Percentiles rank a stretch among this genome's conserved stretches.
These are phyloP conservation scores for Cryoendolithus antarcticus DNA, from an alignment of 2,329 filamentous ascomycete species.

Conservation along the genomic window DNA sequence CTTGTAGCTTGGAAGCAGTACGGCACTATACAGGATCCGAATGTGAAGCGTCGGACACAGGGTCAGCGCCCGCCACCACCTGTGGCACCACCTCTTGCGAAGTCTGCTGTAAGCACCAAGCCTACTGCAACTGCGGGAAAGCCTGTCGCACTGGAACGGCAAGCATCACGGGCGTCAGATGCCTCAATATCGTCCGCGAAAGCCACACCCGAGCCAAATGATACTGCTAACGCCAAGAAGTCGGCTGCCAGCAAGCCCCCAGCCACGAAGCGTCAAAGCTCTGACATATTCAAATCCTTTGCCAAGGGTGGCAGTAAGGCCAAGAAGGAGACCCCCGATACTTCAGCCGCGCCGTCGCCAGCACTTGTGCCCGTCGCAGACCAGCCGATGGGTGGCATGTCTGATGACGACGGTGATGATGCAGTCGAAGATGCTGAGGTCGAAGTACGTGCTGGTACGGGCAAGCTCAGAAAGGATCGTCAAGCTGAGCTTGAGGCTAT, in stretches of 20 bases:
- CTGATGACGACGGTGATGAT: slow-evolving; percentile 36
- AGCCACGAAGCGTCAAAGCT: slow-evolving; percentile 46
- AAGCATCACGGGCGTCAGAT: slow-evolving; percentile 9
- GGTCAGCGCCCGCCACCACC: slow-evolving; percentile 26
- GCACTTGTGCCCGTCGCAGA: slow-evolving; percentile 21
- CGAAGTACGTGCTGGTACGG: slow-evolving; percentile 24
- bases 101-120: slow-evolving; percentile 14
- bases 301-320: slow-evolving; percentile 38
- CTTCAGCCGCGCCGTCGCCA: slow-evolving; percentile 26
- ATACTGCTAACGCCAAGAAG: slow-evolving; percentile 19
- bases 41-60: slow-evolving; percentile 45
- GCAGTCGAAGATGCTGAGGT: slow-evolving; percentile 47
- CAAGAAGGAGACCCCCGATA: slow-evolving; percentile 24
- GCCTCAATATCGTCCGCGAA: slow-evolving; percentile 9
- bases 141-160: slow-evolving; percentile 14
- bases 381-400: slow-evolving; percentile 21
- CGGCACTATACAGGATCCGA: slow-evolving; percentile 62
- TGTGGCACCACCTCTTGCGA: slow-evolving; percentile 14
- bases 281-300: slow-evolving; percentile 68
- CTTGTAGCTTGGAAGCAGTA: slow-evolving; percentile 49
- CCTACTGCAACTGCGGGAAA: slow-evolving; percentile 8
- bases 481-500: slow-evolving; percentile 57
- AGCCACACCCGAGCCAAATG: slow-evolving; percentile 7
- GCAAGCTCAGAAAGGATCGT: slow-evolving; percentile 45
- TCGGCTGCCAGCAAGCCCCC: slow-evolving; percentile 27